Evolutionary conservation across 345 rosid genomes (phyloP), one percentile per base, ranked within the genome.

Genomic region (Linum lewisii): DNA sequence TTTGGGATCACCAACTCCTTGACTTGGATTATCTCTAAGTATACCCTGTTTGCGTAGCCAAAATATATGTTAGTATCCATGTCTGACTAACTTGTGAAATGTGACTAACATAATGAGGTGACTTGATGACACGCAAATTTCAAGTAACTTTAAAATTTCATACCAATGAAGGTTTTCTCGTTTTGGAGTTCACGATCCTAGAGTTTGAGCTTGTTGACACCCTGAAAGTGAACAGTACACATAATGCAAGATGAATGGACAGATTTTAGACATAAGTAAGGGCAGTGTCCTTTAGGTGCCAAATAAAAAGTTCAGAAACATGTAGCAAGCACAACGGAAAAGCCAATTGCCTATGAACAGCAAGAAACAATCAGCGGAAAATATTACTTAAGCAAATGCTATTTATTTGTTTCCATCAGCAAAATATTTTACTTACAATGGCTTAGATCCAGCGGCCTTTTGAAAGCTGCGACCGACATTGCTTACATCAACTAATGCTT

Each of bases 401-500:
- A 15, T 7, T 34, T 34, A 34, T 6, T 6, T 11, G 18, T 42
- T 6, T 42, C 47, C 6, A 16, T 5, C 19, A 51, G 13, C 13
- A 51, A 19, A 22, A 19, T 7, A 51, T 20, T 24, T 52, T 8
- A 72, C 78, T 82, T 75, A 91, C 96, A 55, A 62, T 34, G 75
- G 69, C 70, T 74, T 85, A 60, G 78, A 77, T 60, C 78, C 90
- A 82, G 50, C 68, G 63, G 51, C 72, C 59, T 69, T 62, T 11
- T 69, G 24, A 59, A 51, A 47, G 22, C 68, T 73, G 29, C 75
- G 69, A 37, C 49, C 72, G 37, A 64, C 74, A 69, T 86, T 91
- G 76, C 95, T 86, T 55, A 91, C 74, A 77, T 88, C 96, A 61
- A 78, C 75, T 79, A 91, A 67, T 21, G 89, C 84, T 66, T 80